phyloP scores from a whole-genome alignment of 2,329 filamentous ascomycete genomes.

The Trichoderma afroharzianum region DNA sequence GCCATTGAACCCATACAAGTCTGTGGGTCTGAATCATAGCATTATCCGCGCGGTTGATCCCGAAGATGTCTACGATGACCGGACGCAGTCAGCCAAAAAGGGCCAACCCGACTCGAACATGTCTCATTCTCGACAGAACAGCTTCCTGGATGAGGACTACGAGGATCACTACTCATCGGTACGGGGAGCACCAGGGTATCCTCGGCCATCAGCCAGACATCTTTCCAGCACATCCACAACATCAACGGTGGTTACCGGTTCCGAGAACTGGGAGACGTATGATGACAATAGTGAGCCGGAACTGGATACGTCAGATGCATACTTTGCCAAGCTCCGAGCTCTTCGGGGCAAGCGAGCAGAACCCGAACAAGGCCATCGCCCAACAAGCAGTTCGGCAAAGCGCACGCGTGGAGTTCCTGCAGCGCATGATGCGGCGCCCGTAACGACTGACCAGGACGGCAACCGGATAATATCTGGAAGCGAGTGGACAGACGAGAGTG shows the following conservation, averaged over 20 bases:
- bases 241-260: slow-evolving; percentile 74
- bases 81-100: slow-evolving; percentile 33
- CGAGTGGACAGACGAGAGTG: slow-evolving; percentile 66
- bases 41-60: slow-evolving; percentile 61
- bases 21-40: slow-evolving; percentile 48
- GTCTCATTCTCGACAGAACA: slow-evolving; percentile 31
- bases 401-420: slow-evolving; percentile 53
- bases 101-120: slow-evolving; percentile 40
- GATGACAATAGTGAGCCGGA: slow-evolving; percentile 78
- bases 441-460: slow-evolving; percentile 55
- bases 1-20: slow-evolving; percentile 46
- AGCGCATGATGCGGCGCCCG: slow-evolving; percentile 46
- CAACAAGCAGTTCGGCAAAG: slow-evolving; percentile 46
- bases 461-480: slow-evolving; percentile 60
- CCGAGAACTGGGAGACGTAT: slow-evolving; percentile 98
- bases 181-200: slow-evolving; percentile 37
- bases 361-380: slow-evolving; percentile 45
- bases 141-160: slow-evolving; percentile 28
- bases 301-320: slow-evolving; percentile 70
- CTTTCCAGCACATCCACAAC: slow-evolving; percentile 63
- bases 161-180: slow-evolving; percentile 41
- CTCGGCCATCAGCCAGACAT: slow-evolving; percentile 54
- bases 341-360: slow-evolving; percentile 62
- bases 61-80: slow-evolving; percentile 83
- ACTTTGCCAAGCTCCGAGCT: slow-evolving; percentile 74